Conservation (phyloP, 2,329 filamentous ascomycete species). For the Trichoderma sp. region DNA sequence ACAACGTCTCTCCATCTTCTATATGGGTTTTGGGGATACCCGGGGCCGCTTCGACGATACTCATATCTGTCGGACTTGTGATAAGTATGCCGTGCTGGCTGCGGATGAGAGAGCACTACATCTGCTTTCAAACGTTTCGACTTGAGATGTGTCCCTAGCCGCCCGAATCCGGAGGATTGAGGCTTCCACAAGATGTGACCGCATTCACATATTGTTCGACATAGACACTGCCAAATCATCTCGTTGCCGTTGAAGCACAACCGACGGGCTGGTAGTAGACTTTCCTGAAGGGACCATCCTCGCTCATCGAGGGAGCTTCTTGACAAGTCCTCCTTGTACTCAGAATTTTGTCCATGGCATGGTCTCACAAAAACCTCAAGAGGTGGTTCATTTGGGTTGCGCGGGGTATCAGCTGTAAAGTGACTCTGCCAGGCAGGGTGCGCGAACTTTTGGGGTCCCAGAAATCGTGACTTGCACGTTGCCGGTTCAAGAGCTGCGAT, state of each 20-base stretch:
- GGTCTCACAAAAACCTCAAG: not conserved
- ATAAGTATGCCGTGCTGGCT: not conserved
- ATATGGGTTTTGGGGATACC: not conserved
- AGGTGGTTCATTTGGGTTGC: not conserved
- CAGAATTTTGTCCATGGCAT: rapidly evolving
- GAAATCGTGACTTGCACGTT: not conserved
- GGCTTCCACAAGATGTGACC: not conserved
- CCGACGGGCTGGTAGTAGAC: not conserved
- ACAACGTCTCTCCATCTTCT: not conserved
- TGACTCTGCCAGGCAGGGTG: not conserved
- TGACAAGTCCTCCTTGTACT: not conserved
- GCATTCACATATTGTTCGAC: not conserved
- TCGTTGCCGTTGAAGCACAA: not conserved
- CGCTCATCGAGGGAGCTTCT: not conserved
- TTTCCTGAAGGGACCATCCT: not conserved
- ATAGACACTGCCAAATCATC: not conserved
- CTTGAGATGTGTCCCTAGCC: not conserved
- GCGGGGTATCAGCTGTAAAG: not conserved
- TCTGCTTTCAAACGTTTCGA: not conserved
- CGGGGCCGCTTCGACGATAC: not conserved
- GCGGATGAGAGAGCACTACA: not conserved
- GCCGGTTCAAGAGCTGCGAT: not conserved
- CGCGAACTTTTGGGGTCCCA: not conserved
- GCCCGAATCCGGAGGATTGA: not conserved
- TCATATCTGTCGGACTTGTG: not conserved